phyloP scores from a whole-genome alignment of 2,329 filamentous ascomycete species.

The Podosphaera leucotricha region DNA sequence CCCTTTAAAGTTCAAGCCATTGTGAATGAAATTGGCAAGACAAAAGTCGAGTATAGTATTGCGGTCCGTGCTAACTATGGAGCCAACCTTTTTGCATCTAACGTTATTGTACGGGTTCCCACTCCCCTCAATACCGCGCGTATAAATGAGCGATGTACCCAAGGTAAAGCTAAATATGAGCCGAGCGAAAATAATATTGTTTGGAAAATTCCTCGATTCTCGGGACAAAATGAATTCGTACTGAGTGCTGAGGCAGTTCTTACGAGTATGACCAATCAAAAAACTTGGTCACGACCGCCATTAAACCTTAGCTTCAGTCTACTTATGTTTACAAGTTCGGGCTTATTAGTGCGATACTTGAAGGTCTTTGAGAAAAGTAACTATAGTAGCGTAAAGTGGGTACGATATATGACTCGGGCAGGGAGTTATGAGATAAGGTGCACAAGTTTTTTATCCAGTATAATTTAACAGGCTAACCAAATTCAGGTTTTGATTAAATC shows the following conservation, averaged over 20 bases:
- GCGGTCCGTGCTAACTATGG: constrained; percentile 95
- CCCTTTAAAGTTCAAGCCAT: constrained; percentile 98
- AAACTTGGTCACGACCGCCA: constrained; percentile 85
- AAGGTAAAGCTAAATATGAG: constrained; percentile 97
- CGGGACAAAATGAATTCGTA: constrained; percentile 90
- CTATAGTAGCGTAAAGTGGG: constrained; percentile 98
- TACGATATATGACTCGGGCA: constrained; percentile 93
- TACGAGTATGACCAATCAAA: constrained; percentile 94
- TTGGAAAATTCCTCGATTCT: constrained; percentile 98
- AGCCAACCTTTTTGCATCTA: constrained; percentile 87
- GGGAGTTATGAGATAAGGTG: constrained; percentile 94
- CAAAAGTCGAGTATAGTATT: constrained; percentile 96
- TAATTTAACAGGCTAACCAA: background rate
- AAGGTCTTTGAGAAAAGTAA: constrained; percentile 99
- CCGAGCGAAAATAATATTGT: constrained; percentile 95
- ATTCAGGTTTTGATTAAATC: background rate
- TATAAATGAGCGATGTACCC: constrained; percentile 77
- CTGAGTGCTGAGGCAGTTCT: constrained; percentile 80
- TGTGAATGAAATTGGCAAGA: constrained; percentile 89
- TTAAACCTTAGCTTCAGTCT: constrained; percentile 79
- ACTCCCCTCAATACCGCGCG: constrained; percentile 91
- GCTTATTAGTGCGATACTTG: constrained; percentile 73
- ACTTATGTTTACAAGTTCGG: constrained; percentile 95
- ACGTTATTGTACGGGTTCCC: constrained; percentile 81
- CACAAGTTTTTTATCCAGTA: background rate